Evolutionary conservation across 2,329 filamentous ascomycete genomes (phyloP), one percentile per base, ranked within the genome.

Genomic region (Paraphaeosphaeria minitans): DNA sequence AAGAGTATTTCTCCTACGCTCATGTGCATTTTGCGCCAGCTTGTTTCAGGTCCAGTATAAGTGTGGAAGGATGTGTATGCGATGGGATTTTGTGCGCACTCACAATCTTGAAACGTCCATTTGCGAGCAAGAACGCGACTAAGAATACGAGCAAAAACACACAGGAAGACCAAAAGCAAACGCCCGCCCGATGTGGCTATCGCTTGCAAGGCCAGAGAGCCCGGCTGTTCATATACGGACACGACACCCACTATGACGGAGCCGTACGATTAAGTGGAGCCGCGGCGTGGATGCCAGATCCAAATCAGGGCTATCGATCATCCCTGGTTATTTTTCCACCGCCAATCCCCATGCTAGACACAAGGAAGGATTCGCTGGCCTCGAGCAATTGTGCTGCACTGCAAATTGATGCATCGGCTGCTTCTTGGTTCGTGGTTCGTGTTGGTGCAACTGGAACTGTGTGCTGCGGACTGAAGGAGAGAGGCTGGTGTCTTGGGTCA

Each of bases 1-100:
- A 60, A 69, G 0, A 65, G 66, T 2, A 69, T 50, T 35, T 69
- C 66, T 52, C 67, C 66, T 31, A 69, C 60, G 53, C 57, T 64
- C 51, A 60, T 58, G 52, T 66, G 62, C 1, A 62, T 66, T 48
- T 67, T 67, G 35, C 61, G 65, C 65, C 63, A 67, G 12, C 61
- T 61, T 7, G 52, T 51, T 48, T 56, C 10, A 41, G 57, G 8
- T 60, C 59, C 13, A 54, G 19, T 9, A 53, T 33, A 6, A 55
- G 56, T 7, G 47, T 58, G 4, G 58, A 53, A 13, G 56, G 13
- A 31, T 33, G 27, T 31, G 33, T n/a, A 13, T 14, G 29, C 8
- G 51, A 42, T 4, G 51, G 21, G 7, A 19, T 46, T 14, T 55
- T 45, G 35, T 56, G 8, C 6, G 16, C 22, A 19, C 21, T 57